Evolutionary conservation across 805 yeast genomes (phyloP).

Genomic region (Candida yuanshanica): DNA sequence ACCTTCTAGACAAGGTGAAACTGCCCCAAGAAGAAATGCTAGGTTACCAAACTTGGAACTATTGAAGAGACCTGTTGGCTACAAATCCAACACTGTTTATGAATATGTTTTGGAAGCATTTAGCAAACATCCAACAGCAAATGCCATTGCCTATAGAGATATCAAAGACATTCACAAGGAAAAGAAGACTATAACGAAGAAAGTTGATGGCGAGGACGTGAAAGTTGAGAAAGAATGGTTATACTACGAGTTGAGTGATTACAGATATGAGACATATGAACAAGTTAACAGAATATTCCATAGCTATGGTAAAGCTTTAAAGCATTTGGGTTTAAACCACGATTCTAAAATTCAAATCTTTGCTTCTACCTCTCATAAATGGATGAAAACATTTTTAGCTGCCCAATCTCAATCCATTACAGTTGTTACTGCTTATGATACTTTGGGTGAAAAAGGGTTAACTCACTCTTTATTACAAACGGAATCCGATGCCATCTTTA

Average conservation of each 20-base stretch:
- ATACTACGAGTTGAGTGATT: slow-evolving; percentile 73
- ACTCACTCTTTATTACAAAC: slow-evolving; percentile 84
- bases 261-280: slow-evolving; percentile 57
- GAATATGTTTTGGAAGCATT: slow-evolving; percentile 64
- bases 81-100: slow-evolving; percentile 60
- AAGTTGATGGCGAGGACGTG: slow-evolving; percentile 68
- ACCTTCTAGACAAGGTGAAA: slow-evolving; percentile 60
- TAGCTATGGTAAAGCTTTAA: slow-evolving; percentile 68
- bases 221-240: slow-evolving; percentile 83
- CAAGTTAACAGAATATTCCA: slow-evolving; percentile 47
- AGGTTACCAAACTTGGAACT: slow-evolving; percentile 41
- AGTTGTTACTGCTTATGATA: slow-evolving; percentile 92
- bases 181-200: slow-evolving; percentile 64
- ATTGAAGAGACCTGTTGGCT: slow-evolving; percentile 55
- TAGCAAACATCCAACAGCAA: slow-evolving; percentile 44
- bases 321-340: slow-evolving; percentile 66
- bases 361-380: slow-evolving; percentile 80
- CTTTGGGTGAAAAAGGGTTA: slow-evolving; percentile 84
- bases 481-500: slow-evolving; percentile 69
- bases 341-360: slow-evolving; percentile 70
- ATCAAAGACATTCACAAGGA: slow-evolving; percentile 71
- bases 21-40: slow-evolving; percentile 73
- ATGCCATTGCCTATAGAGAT: slow-evolving; percentile 76
- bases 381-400: slow-evolving; percentile 87
- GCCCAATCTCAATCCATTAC: slow-evolving; percentile 76